Evolutionary conservation across 305 asterid genomes (phyloP).

Genomic region (Solanum hybrid): DNA sequence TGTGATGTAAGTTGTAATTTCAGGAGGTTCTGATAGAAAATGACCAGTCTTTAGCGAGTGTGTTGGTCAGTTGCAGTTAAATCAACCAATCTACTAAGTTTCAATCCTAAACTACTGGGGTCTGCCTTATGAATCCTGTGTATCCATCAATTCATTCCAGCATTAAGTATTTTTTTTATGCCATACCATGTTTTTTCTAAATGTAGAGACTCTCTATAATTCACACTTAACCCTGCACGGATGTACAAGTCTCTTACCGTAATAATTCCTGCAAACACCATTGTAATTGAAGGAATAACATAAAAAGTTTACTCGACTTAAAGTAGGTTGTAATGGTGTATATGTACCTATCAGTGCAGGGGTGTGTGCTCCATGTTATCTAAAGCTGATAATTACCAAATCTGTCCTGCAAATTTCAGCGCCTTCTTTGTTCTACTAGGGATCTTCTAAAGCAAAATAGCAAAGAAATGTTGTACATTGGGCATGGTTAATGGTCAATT

Average conservation of each 20-base stretch:
- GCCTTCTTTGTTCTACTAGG: background rate
- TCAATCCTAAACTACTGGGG: background rate
- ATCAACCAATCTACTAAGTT: background rate
- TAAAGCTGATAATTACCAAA: background rate
- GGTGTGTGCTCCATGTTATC: background rate
- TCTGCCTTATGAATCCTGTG: background rate
- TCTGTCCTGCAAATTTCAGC: background rate
- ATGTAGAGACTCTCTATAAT: background rate
- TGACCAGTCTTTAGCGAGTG: background rate
- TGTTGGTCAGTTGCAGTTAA: background rate
- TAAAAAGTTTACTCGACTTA: background rate
- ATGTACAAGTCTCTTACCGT: background rate
- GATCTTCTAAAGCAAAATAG: background rate
- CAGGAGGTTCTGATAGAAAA: background rate
- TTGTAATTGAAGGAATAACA: background rate
- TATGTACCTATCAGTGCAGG: background rate
- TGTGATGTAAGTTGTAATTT: background rate
- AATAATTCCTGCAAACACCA: background rate
- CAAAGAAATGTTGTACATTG: background rate
- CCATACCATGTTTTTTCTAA: background rate
- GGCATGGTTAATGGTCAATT: background rate
- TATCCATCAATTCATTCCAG: background rate
- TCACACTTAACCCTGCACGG: background rate
- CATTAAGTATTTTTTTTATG: too few relatives aligned
- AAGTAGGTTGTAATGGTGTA: background rate